Evolutionary conservation across 129 eudicot genomes (phyloP).

Genomic region (Helichrysum umbraculigerum): DNA sequence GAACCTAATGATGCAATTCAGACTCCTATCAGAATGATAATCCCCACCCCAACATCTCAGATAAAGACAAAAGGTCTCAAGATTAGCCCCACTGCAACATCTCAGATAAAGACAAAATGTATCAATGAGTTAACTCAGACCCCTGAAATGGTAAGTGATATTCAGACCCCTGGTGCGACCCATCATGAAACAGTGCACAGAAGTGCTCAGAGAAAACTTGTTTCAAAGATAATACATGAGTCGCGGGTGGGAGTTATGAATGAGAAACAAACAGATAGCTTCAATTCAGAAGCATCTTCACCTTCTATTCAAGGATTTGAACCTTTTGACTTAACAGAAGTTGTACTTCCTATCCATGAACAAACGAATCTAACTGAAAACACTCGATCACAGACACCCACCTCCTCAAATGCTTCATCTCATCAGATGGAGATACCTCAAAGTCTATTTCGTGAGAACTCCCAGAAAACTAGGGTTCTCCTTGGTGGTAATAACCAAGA

Average conservation of each 20-base stretch:
- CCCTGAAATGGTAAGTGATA: conserved; percentile 32
- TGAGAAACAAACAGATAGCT: conserved; percentile 53
- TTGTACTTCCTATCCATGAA: conserved; percentile 29
- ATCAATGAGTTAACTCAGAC: conserved; percentile 34
- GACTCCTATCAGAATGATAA: conserved; percentile 10
- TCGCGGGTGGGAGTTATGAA: conserved; percentile 40
- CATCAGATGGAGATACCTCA: conserved; percentile 42
- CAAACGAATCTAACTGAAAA: conserved; percentile 38
- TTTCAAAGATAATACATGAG: conserved; percentile 44
- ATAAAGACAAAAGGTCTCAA: conserved; percentile 15
- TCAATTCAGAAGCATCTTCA: conserved; percentile 64
- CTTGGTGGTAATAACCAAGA: conserved; percentile 29
- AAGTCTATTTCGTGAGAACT: conserved; percentile 21
- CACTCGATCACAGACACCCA: not conserved
- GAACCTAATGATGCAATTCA: conserved; percentile 31
- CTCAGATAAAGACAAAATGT: conserved; percentile 22
- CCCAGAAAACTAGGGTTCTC: conserved; percentile 33
- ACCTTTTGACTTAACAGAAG: conserved; percentile 38
- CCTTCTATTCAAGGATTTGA: conserved; percentile 59
- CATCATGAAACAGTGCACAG: conserved; percentile 22
- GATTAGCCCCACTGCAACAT: conserved; percentile 17
- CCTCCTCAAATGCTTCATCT: conserved; percentile 40
- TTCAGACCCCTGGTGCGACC: conserved; percentile 24
- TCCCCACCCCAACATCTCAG: conserved; percentile 20
- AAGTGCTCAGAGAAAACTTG: conserved; percentile 27